Conservation (phyloP, 805 yeast species). For the Tanozyma kutaoensis region DNA sequence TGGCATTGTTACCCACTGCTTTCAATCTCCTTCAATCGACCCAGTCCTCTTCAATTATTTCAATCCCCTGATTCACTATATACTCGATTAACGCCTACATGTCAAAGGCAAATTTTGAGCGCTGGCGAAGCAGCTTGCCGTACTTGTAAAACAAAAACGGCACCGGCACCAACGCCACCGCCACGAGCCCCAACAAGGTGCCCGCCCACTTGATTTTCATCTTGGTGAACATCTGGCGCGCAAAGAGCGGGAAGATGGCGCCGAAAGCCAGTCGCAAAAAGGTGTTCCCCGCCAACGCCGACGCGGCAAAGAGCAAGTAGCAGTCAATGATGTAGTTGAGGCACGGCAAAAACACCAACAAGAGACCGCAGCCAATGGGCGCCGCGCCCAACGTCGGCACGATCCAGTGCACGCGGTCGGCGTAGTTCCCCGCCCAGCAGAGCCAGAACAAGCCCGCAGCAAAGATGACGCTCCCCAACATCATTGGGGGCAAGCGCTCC, state of each 20-base stretch:
- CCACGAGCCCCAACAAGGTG: conserved; percentile 50
- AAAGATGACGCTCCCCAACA: conserved; percentile 56
- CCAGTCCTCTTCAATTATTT: no score
- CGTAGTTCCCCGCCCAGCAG: conserved; percentile 78
- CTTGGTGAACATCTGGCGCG: conserved; percentile 51
- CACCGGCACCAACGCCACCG: conserved; percentile 45
- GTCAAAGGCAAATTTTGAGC: no score
- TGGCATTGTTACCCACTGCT: no score
- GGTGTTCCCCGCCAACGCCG: conserved; percentile 35
- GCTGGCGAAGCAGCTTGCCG: conserved; percentile 31
- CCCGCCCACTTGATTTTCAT: conserved; percentile 78
- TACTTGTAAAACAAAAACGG: conserved; percentile 52
- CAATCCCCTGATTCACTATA: no score
- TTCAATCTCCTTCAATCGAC: no score
- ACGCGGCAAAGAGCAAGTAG: conserved; percentile 61
- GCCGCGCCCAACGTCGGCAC: conserved; percentile 39
- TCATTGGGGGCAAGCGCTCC: conserved; percentile 65
- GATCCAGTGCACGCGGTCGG: conserved; percentile 64
- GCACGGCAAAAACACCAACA: conserved; percentile 45
- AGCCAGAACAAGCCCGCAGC: conserved; percentile 78
- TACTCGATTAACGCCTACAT: no score
- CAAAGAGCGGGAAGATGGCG: conserved; percentile 56
- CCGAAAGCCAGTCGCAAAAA: conserved; percentile 58
- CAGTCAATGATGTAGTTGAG: conserved; percentile 58
- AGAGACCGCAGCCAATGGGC: conserved; percentile 29